Percentiles rank a stretch among this genome's conserved stretches.
Conservation (phyloP, 1,139 yeast species). For the Candida neerlandica region DNA sequence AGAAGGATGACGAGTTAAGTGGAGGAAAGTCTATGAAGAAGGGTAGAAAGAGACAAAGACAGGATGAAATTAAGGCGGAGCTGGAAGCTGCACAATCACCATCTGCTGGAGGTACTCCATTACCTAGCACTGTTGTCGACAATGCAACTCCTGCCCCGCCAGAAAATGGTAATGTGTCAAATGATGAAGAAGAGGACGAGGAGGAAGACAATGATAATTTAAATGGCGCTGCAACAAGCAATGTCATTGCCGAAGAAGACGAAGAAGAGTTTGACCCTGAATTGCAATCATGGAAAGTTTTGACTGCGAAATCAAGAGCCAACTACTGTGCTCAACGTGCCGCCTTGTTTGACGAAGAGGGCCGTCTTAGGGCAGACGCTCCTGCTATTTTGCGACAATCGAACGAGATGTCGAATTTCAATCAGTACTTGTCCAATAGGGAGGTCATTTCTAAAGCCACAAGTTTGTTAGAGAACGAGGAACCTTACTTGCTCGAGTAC, state of each 20-base stretch:
- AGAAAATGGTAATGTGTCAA: conserved; percentile 18
- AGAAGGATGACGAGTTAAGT: conserved; percentile 42
- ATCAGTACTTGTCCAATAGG: conserved; percentile 47
- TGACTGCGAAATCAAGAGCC: conserved; percentile 80
- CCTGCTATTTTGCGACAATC: conserved; percentile 68
- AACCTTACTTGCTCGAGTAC: conserved; percentile 77
- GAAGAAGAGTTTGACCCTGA: conserved; percentile 67
- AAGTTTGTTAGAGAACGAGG: conserved; percentile 59
- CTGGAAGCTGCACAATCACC: conserved; percentile 17
- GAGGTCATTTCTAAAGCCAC: conserved; percentile 44
- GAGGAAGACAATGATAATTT: conserved; percentile 11
- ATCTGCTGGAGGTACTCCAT: conserved; percentile 9
- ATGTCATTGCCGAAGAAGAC: conserved; percentile 32
- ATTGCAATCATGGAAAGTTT: conserved; percentile 75
- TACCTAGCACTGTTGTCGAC: conserved; percentile 12
- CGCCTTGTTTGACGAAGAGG: conserved; percentile 59
- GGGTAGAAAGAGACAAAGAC: conserved; percentile 46
- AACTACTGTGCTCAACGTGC: conserved; percentile 72
- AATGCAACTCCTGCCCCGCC: conserved; percentile 17
- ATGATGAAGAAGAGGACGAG: conserved; percentile 31
- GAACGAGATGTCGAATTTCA: conserved; percentile 58
- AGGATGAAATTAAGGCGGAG: conserved; percentile 36
- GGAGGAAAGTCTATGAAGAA: conserved; percentile 39
- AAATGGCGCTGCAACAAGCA: conserved; percentile 25
- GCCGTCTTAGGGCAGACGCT: conserved; percentile 62